phyloP scores from a whole-genome alignment of 352 stramenopile genomes.

The Blastocystis sp. region DNA sequence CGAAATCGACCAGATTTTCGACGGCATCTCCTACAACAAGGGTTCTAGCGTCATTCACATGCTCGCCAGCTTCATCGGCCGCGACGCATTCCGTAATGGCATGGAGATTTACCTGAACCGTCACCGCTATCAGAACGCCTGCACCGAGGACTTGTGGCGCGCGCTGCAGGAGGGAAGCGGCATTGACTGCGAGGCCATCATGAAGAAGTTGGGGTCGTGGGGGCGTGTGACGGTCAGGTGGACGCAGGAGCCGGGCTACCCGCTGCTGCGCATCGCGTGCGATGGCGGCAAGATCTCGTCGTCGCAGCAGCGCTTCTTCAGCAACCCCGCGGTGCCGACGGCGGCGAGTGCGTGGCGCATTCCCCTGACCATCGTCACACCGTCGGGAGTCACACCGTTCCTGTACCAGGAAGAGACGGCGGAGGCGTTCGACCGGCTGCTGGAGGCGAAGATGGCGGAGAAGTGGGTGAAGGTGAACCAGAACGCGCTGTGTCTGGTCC shows the following conservation, averaged over 20 bases:
- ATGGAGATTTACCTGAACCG: slow-evolving; percentile 87
- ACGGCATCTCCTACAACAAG: slow-evolving; percentile 93
- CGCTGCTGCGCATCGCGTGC: slow-evolving; percentile 80
- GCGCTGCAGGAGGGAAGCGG: slow-evolving; percentile 84
- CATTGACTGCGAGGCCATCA: slow-evolving; percentile 85
- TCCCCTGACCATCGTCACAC: slow-evolving; percentile 77
- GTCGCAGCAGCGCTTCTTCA: slow-evolving; percentile 74
- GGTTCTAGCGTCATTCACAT: slow-evolving; percentile 79
- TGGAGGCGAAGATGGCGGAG: background rate
- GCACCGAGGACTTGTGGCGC: slow-evolving; percentile 89
- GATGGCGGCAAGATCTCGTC: slow-evolving; percentile 71
- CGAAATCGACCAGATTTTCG: slow-evolving; percentile 95
- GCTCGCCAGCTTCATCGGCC: slow-evolving; percentile 79
- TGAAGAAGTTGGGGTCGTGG: slow-evolving; percentile 74
- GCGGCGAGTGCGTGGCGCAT: slow-evolving; percentile 83
- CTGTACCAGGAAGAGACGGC: slow-evolving; percentile 73
- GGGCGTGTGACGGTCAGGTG: slow-evolving; percentile 75
- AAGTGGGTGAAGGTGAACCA: slow-evolving; percentile 65
- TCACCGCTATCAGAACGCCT: slow-evolving; percentile 89
- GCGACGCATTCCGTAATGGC: slow-evolving; percentile 74
- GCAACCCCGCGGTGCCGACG: slow-evolving; percentile 88
- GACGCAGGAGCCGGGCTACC: slow-evolving; percentile 90
- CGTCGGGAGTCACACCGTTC: background rate
- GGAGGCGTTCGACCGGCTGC: slow-evolving; percentile 73
- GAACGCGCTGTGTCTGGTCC: slow-evolving; percentile 59